Evolutionary conservation across 202 grass and related monocot genomes (phyloP), one percentile per base, ranked within the genome.

Genomic region (Schoenoplectus triqueter): DNA sequence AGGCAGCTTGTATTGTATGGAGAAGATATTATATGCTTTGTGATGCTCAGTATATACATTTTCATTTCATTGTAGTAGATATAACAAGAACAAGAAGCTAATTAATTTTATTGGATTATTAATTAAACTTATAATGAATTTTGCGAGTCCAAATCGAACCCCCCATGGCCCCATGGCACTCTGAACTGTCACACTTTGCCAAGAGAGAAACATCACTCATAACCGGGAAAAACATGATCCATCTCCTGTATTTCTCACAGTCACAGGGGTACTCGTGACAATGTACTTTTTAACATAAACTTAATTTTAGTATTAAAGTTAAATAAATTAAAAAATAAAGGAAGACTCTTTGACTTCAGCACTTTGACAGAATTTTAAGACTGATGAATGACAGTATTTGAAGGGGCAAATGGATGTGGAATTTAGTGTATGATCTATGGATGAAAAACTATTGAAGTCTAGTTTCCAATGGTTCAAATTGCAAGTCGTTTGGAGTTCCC

Each of bases 241-340:
- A 31, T 31, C 31, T 31, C 31, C 31, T 31, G 31, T 31, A 66
- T 40, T 39, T 45, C 14, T 69, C 31, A 31, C 67, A 49, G 2
- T 57, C 51, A 15, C 13, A 45, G 1, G 66, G 41, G 9, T 66
- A 69, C 7, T 15, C n/a, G 41, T n/a, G 6, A 7, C 67, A 70
- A 70, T 70, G 41, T 45, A 70, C 68, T 7, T 70, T 8, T 70
- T 70, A n/a, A n/a, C n/a, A n/a, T n/a, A n/a, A n/a, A n/a, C n/a
- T n/a, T n/a, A n/a, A n/a, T n/a, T n/a, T n/a, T n/a, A n/a, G n/a
- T n/a, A n/a, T n/a, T n/a, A n/a, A n/a, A n/a, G n/a, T n/a, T n/a
- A n/a, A n/a, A n/a, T n/a, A n/a, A n/a, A n/a, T n/a, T n/a, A n/a
- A n/a, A n/a, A n/a, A n/a, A n/a, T n/a, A n/a, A n/a, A n/a, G n/a